These are phyloP conservation scores for Penicillium atrosanguineum DNA, from an alignment of 495 filamentous ascomycete genomes.

Conservation along the genomic window DNA sequence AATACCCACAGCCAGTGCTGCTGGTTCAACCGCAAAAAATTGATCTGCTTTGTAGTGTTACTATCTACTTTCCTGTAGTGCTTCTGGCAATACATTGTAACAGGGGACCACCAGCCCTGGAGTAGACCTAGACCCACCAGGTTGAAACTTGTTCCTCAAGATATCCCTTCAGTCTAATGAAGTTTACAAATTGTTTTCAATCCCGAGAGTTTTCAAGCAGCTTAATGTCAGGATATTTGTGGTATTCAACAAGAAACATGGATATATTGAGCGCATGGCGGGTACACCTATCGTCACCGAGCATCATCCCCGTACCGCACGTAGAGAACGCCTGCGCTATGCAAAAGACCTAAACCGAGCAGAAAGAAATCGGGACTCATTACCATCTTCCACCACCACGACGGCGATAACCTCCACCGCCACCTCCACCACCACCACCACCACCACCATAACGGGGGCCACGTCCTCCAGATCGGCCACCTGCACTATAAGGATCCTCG, in stretches of 20 bases:
- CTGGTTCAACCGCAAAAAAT: constrained; percentile 10
- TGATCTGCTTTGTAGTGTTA: constrained; percentile 8
- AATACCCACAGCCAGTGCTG: constrained; percentile 16
- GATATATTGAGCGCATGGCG: constrained; percentile 23
- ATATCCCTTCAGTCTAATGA: background rate
- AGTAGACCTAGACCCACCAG: too few relatives aligned
- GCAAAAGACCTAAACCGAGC: constrained; percentile 29
- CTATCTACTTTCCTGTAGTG: background rate
- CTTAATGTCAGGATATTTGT: constrained; percentile 1
- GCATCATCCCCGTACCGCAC: constrained; percentile 16
- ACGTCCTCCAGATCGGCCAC: constrained; percentile 53
- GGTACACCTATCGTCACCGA: constrained; percentile 11
- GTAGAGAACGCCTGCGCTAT: constrained; percentile 49
- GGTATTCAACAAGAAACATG: constrained; percentile 10
- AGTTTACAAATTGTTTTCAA: background rate
- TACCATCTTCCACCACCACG: constrained; percentile 43
- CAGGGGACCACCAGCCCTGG: too few relatives aligned
- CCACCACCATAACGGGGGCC: constrained; percentile 47
- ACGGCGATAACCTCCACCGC: constrained; percentile 40
- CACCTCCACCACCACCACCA: constrained; percentile 29
- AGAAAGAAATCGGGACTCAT: constrained; percentile 7
- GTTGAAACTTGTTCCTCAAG: too few relatives aligned
- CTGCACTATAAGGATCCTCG: constrained; percentile 45
- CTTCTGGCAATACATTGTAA: background rate
- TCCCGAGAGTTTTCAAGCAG: background rate